Evolutionary conservation across 495 filamentous ascomycete genomes (phyloP).

Genomic region (Podospora anserina): DNA sequence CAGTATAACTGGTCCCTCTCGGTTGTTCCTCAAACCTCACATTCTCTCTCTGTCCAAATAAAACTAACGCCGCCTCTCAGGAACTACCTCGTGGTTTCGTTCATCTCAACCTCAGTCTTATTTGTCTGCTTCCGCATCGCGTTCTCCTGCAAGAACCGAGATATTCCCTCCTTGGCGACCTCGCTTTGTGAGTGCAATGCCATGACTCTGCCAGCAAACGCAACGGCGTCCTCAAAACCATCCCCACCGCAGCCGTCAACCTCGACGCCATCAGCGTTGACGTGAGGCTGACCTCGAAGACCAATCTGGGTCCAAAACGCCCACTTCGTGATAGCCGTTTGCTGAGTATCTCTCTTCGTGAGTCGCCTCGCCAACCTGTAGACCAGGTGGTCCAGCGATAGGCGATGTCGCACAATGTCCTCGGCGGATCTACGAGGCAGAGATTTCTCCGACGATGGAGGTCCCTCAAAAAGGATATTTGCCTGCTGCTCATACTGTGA

Average conservation of each 20-base stretch:
- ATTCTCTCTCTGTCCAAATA: no score
- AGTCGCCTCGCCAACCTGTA: neutral
- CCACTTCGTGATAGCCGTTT: constrained; percentile 33
- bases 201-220: constrained; percentile 28
- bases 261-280: constrained; percentile 6
- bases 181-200: constrained; percentile 23
- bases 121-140: no score
- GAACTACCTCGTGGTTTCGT: no score
- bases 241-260: constrained; percentile 17
- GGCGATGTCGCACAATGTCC: neutral
- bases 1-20: no score
- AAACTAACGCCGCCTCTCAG: no score
- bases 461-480: neutral
- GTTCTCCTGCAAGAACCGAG: constrained; percentile 27
- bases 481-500: neutral
- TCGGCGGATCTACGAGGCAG: neutral
- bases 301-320: constrained; percentile 29
- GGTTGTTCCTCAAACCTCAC: no score
- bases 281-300: constrained; percentile 4
- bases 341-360: constrained; percentile 12
- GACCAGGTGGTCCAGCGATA: neutral
- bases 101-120: no score
- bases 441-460: neutral
- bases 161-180: constrained; percentile 30
- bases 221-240: constrained; percentile 21